Evolutionary conservation across 257 asterid species (phyloP), one percentile per base, ranked within the genome.

Genomic region (Prunella vulgaris): DNA sequence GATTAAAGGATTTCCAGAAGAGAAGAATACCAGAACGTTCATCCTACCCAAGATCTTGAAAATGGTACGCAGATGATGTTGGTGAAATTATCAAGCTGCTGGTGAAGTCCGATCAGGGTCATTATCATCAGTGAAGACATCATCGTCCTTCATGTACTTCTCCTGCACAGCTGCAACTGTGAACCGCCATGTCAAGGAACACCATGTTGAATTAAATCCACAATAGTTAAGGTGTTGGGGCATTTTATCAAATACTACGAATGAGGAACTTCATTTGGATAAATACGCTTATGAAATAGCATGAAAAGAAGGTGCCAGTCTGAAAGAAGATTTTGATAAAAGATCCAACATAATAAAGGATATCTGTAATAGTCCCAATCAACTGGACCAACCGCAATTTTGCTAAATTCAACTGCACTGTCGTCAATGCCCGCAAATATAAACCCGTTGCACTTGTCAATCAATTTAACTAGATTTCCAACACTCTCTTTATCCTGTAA

Each of bases 81-180:
- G 65, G 35, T 12, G 25, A 58, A 51, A 18, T 30, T 44, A 37
- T 10, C 10, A 2, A 57, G 21, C 51, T 44, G 37, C 52, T 74
- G 17, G 51, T 68, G 33, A 73, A 68, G 46, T 63, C 33, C 53
- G 69, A 66, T 69, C 80, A 25, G 81, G 28, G 28, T 78, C 76
- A 14, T 73, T 77, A 17, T 74, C 70, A 38, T 60, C 24, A 18
- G 78, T 88, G 28, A 57, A 4, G 64, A 70, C 75, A 20, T 84
- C 95, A 0, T 83, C 96, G 21, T 91, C 99, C 78, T 89, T 94
- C 79, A 87, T 86, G 92, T 94, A 87, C 79, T 87, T 94, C 92
- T 94, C 99, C 83, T 94, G 99, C 80, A 94, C 97, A 22, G 96
- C 95, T 68, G 97, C 97, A 78, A 91, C 96, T 80, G 97, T 94